Percentiles rank a stretch among this genome's conserved stretches.
These are phyloP conservation scores for Carpinus fangiana DNA, from an alignment of 306 rosid species.

Conservation along the genomic window DNA sequence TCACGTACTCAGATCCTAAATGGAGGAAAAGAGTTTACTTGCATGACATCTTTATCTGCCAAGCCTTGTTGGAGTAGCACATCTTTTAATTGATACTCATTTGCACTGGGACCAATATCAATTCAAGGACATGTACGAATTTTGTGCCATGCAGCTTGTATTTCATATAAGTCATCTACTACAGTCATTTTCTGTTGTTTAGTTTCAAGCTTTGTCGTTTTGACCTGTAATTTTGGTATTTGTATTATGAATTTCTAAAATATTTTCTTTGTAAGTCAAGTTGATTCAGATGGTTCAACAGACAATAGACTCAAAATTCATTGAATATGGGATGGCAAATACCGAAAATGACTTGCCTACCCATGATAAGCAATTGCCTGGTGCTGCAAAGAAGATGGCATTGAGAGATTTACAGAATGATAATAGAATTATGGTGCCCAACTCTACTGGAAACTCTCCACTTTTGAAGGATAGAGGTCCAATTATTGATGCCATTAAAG, in stretches of 20 bases:
- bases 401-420: constrained; percentile 71
- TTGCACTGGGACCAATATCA: background rate
- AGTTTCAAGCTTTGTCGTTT: background rate
- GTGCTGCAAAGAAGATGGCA: constrained; percentile 65
- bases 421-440: constrained; percentile 46
- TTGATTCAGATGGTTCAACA: constrained; percentile 63
- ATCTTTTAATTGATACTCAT: background rate
- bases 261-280: constrained; percentile 23
- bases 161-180: background rate
- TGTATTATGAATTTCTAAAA: constrained; percentile 17
- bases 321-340: constrained; percentile 55
- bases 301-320: constrained; percentile 54
- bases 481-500: constrained; percentile 44
- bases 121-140: background rate
- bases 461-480: constrained; percentile 58
- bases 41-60: background rate
- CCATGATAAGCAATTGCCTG: constrained; percentile 47
- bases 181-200: constrained; percentile 3
- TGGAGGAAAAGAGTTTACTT: background rate
- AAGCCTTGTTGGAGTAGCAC: background rate
- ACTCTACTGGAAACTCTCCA: constrained; percentile 49
- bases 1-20: background rate
- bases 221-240: background rate
- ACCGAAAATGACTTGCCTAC: constrained; percentile 51
- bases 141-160: background rate